phyloP scores from a whole-genome alignment of 2,329 filamentous ascomycete species.

The Botrytis elliptica region DNA sequence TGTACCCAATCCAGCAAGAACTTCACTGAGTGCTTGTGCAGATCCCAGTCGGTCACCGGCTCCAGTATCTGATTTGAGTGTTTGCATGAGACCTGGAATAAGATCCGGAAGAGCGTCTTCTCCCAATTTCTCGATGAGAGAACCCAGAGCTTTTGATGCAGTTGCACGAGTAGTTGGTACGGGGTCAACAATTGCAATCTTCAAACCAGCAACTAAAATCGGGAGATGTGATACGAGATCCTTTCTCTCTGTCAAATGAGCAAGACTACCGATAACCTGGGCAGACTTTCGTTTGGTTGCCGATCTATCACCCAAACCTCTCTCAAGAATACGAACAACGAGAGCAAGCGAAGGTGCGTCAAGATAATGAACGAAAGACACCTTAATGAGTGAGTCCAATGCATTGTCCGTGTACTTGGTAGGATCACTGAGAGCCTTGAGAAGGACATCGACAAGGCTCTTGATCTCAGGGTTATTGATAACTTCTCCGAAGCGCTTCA shows the following conservation, averaged over 20 bases:
- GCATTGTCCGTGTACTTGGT: conserved; percentile 97
- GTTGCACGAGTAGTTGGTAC: conserved; percentile 95
- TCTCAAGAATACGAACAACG: conserved; percentile 91
- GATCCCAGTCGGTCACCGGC: conserved; percentile 95
- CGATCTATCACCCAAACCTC: conserved; percentile 85
- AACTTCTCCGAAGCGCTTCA: conserved; percentile 97
- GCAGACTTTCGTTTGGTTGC: conserved; percentile 94
- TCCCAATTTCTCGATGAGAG: conserved; percentile 95
- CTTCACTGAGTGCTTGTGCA: conserved; percentile 93
- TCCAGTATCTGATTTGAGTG: conserved; percentile 93
- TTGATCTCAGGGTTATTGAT: conserved; percentile 98
- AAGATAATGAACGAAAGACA: conserved; percentile 98
- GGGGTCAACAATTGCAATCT: conserved; percentile 86
- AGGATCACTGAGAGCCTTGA: conserved; percentile 95
- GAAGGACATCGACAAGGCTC: conserved; percentile 81
- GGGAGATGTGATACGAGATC: conserved; percentile 89
- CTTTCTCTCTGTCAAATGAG: conserved; percentile 93
- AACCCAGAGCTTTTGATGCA: conserved; percentile 91
- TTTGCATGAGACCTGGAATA: conserved; percentile 96
- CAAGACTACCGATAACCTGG: conserved; percentile 96
- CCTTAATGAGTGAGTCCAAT: conserved; percentile 89
- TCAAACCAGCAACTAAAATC: conserved; percentile 86
- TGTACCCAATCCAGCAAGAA: conserved; percentile 91
- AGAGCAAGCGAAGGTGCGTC: conserved; percentile 93
- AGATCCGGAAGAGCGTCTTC: conserved; percentile 96